phyloP scores from a whole-genome alignment of 1,139 yeast species.

The Debaryomyces udenii region DNA sequence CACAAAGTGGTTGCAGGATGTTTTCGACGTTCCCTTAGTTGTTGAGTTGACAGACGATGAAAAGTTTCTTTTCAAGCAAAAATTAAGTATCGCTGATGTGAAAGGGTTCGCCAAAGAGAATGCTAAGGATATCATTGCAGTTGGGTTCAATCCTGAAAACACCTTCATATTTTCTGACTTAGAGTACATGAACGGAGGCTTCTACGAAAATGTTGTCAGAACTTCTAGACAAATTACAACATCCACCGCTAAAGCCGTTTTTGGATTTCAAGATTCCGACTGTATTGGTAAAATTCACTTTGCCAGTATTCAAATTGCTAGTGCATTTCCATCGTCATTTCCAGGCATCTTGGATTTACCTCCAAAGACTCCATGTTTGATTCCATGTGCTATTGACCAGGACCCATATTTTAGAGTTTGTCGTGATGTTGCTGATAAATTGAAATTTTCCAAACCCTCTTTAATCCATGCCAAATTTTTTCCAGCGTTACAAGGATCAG shows the following conservation, averaged over 20 bases:
- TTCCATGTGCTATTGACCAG: conserved; percentile 99
- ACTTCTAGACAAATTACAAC: conserved; percentile 96
- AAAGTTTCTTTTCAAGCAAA: conserved; percentile 91
- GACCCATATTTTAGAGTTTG: conserved; percentile 98
- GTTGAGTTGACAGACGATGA: conserved; percentile 97
- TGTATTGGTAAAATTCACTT: conserved; percentile 94
- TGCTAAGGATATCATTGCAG: conserved; percentile 91
- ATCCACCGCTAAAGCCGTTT: conserved; percentile 95
- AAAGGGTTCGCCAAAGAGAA: conserved; percentile 76
- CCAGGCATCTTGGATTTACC: conserved; percentile 90
- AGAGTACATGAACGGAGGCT: conserved; percentile 89
- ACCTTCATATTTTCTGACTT: conserved; percentile 94
- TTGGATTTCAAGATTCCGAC: conserved; percentile 94
- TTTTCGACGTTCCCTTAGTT: conserved; percentile 94
- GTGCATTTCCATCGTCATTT: conserved; percentile 94
- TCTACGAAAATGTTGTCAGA: conserved; percentile 92
- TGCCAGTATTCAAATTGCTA: conserved; percentile 94
- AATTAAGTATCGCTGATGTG: conserved; percentile 86
- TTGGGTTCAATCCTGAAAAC: conserved; percentile 92
- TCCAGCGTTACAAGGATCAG: conserved; percentile 97
- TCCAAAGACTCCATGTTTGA: conserved; percentile 87
- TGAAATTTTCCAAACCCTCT: conserved; percentile 89
- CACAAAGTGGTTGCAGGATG: conserved; percentile 98
- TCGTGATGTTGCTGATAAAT: conserved; percentile 94
- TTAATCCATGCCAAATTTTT: conserved; percentile 92